Percentiles rank a stretch among this genome's conserved stretches.
These are phyloP conservation scores for Glebionis coronaria DNA, from an alignment of 129 eudicot species.

Conservation along the genomic window DNA sequence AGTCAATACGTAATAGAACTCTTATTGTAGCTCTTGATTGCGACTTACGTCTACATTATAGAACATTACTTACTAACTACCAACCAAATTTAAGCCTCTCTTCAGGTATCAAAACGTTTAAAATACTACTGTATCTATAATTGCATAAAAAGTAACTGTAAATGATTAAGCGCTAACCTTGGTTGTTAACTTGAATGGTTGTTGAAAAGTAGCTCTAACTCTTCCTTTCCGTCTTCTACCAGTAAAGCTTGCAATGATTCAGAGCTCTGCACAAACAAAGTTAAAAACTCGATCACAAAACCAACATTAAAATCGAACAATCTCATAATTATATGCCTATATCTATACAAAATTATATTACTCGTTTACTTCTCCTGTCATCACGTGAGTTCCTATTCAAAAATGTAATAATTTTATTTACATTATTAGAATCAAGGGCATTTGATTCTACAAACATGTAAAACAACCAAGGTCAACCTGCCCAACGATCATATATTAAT, in stretches of 20 bases:
- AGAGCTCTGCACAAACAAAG: conserved; percentile 49
- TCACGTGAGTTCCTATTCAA: conserved; percentile 51
- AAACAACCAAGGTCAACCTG: too few relatives aligned
- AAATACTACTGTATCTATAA: too few relatives aligned
- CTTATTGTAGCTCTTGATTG: not conserved
- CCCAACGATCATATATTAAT: too few relatives aligned
- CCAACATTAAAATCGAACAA: conserved; percentile 1
- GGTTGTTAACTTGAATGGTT: conserved; percentile 82
- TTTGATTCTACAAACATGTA: too few relatives aligned
- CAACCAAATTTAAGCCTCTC: not conserved
- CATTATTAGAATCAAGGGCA: too few relatives aligned
- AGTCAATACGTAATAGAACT: not conserved
- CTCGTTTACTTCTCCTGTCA: conserved; percentile 63
- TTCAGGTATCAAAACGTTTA: not conserved
- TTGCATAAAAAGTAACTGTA: conserved; percentile 10
- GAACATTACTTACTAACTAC: conserved; percentile 10
- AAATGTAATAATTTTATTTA: too few relatives aligned
- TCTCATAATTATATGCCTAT: conserved; percentile 8
- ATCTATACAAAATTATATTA: not conserved
- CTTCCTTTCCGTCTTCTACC: conserved; percentile 56
- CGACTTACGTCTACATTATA: not conserved
- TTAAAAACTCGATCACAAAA: not conserved
- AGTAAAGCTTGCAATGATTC: conserved; percentile 51
- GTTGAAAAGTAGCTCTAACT: conserved; percentile 54
- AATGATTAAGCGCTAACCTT: conserved; percentile 46